Evolutionary conservation across 139 green algal genomes (phyloP).

Genomic region (Micractinium sp.): DNA sequence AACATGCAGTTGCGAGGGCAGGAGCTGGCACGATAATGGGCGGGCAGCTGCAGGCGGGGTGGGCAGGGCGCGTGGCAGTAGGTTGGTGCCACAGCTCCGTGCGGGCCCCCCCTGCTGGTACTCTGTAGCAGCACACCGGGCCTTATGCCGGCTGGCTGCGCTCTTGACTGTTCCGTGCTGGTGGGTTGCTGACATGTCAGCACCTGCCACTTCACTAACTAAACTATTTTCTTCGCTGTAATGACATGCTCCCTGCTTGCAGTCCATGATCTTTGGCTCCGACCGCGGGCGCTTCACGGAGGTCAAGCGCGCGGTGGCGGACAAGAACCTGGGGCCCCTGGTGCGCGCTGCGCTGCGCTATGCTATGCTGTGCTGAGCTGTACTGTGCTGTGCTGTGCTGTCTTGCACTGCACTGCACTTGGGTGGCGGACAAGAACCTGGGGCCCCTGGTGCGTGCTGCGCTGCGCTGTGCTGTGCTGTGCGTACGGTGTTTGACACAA

Average conservation of each 20-base stretch:
- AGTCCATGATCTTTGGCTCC: conserved; percentile 94
- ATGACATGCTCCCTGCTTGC: conserved; percentile 2
- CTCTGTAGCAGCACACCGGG: no score
- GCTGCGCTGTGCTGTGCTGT: background rate
- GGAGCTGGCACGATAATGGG: background rate
- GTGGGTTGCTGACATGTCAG: background rate
- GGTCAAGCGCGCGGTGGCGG: conserved; percentile 89
- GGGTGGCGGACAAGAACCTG: no score
- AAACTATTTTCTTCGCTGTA: background rate
- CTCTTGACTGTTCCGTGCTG: background rate
- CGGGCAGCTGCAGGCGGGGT: no score
- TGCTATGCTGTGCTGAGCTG: background rate
- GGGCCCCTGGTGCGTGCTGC: background rate
- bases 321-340: conserved; percentile 97
- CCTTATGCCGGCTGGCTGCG: no score
- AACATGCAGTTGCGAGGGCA: background rate
- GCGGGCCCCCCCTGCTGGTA: no score
- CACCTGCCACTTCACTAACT: background rate
- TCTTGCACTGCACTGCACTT: no score
- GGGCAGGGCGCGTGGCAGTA: no score
- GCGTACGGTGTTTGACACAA: background rate
- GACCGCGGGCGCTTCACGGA: conserved; percentile 94
- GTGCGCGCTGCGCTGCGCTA: conserved; percentile 49
- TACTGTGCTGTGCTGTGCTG: background rate
- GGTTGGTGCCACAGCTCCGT: no score